A percentile compares a stretch with the other conserved stretches of the same genome.
Evolutionary conservation across 2,329 filamentous ascomycete genomes (phyloP).

Genomic region (Diplodia mutila): DNA sequence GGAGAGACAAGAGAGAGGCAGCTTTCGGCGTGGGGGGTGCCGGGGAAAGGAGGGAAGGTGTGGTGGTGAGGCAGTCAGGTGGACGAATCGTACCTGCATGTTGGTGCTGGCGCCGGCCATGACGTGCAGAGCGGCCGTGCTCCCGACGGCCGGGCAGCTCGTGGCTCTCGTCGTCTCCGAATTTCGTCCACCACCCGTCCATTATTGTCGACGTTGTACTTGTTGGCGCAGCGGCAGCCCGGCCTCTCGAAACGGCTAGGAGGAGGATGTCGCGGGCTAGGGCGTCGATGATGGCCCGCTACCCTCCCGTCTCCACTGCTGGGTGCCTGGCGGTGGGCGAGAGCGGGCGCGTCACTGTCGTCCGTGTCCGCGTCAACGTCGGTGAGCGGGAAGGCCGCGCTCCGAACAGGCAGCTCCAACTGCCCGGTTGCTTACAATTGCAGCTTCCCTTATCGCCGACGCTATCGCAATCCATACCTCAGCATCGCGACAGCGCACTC

Average conservation of each 20-base stretch:
- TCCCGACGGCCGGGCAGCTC: conserved; percentile 10
- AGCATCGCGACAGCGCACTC: conserved; percentile 6
- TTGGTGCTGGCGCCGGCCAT: not conserved
- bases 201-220: not conserved
- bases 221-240: not conserved
- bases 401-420: conserved; percentile 3
- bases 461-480: conserved; percentile 3
- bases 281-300: not conserved
- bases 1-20: not conserved
- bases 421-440: conserved; percentile 9
- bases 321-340: too few relatives aligned
- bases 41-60: not conserved
- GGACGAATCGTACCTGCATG: conserved; percentile 16
- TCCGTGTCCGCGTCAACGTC: not conserved
- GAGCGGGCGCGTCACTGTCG: not conserved
- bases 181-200: conserved; percentile 6
- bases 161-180: not conserved
- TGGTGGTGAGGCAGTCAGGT: not conserved
- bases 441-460: conserved; percentile 17
- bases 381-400: not conserved
- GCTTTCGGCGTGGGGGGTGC: not conserved
- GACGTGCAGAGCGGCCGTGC: conserved; percentile 18
- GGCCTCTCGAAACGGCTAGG: not conserved
- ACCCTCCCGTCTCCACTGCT: not conserved
- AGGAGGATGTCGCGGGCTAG: not conserved